A percentile compares a stretch with the other conserved stretches of the same genome.
phyloP scores from a whole-genome alignment of 164 flowering plant genomes.

The Stephania japonica region DNA sequence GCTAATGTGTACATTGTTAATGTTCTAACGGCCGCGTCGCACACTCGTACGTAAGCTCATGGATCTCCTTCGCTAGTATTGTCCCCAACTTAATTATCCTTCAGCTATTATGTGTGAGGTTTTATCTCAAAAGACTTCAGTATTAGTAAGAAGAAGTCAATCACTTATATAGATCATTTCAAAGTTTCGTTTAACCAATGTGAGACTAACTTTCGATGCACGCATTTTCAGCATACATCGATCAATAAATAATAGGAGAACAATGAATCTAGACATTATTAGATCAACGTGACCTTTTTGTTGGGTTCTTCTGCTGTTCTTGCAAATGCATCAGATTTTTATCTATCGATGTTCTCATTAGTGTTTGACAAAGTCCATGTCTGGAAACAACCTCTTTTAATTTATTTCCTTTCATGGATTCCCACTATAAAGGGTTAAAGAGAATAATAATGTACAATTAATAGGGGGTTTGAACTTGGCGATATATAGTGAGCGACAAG shows the following conservation, averaged over 20 bases:
- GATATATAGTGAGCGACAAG: background rate
- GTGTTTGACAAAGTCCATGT: background rate
- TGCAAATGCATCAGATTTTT: background rate
- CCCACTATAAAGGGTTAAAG: constrained; percentile 1
- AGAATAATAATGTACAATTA: background rate
- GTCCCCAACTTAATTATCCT: too few relatives aligned
- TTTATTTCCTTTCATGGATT: background rate
- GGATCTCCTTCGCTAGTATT: too few relatives aligned
- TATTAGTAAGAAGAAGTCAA: too few relatives aligned
- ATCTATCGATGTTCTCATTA: background rate
- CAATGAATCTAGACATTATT: constrained; percentile 1
- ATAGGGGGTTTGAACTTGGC: background rate
- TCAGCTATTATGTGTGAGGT: too few relatives aligned
- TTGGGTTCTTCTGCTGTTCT: background rate
- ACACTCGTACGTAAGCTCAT: too few relatives aligned
- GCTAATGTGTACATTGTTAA: too few relatives aligned
- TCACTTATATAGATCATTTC: too few relatives aligned
- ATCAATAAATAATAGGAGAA: background rate
- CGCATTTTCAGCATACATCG: too few relatives aligned
- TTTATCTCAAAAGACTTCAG: too few relatives aligned
- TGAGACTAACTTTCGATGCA: too few relatives aligned
- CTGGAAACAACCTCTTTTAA: background rate
- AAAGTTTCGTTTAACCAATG: too few relatives aligned
- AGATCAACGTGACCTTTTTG: background rate
- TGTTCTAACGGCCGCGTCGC: too few relatives aligned